These are phyloP conservation scores for Zygoascus sp. DNA, from an alignment of 1,139 yeast species.

Conservation along the genomic window DNA sequence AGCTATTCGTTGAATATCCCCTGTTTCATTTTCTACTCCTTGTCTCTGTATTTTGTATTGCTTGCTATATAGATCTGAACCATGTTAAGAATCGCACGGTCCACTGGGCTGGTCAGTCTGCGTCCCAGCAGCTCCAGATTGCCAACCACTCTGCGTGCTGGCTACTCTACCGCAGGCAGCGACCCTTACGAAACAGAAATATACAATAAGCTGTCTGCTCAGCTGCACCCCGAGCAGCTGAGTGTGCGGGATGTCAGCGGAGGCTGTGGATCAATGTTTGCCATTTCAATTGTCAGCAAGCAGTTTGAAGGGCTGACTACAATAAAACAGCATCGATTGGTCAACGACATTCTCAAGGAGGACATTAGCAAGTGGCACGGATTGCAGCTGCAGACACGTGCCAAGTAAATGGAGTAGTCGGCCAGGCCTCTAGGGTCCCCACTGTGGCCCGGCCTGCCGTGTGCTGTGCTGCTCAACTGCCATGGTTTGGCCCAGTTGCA, in stretches of 20 bases:
- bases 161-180: conserved; percentile 1
- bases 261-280: conserved; percentile 98
- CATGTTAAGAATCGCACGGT: neutral
- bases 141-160: too few relatives aligned
- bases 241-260: conserved; percentile 81
- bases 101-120: neutral
- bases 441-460: too few relatives aligned
- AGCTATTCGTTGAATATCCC: neutral
- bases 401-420: conserved; percentile 8
- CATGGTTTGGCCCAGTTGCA: too few relatives aligned
- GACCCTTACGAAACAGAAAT: conserved; percentile 68
- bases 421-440: too few relatives aligned
- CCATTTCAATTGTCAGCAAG: conserved; percentile 69
- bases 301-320: conserved; percentile 75
- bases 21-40: neutral
- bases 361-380: conserved; percentile 96
- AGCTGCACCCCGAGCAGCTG: conserved; percentile 55
- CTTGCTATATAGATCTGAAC: neutral
- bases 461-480: too few relatives aligned
- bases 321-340: conserved; percentile 89
- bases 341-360: conserved; percentile 73
- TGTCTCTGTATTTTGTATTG: neutral
- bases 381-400: conserved; percentile 64
- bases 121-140: too few relatives aligned
- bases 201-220: conserved; percentile 49